Evolutionary conservation across 2,329 filamentous ascomycete species (phyloP).

Genomic region (Tolypocladium inflatum): DNA sequence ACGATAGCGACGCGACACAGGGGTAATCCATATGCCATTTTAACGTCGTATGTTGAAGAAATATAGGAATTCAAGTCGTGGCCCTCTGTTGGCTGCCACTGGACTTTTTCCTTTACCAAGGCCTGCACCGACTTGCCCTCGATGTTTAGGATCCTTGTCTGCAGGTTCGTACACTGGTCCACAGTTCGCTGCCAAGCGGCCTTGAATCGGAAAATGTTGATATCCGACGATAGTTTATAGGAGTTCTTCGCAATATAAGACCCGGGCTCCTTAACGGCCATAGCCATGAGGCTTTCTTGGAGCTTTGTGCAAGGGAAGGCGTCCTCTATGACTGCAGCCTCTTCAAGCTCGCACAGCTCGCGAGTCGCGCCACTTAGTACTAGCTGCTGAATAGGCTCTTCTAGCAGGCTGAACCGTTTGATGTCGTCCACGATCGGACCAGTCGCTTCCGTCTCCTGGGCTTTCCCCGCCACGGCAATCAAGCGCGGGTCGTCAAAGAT

Average conservation of each 20-base stretch:
- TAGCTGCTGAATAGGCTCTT: no score
- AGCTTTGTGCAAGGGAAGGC: conserved; percentile 27
- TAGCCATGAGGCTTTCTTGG: conserved; percentile 27
- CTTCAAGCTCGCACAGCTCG: no score
- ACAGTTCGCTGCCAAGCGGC: conserved; percentile 14
- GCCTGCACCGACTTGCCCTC: no score
- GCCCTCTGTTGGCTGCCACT: no score
- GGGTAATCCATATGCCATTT: conserved; percentile 2
- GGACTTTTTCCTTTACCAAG: no score
- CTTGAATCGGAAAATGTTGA: conserved; percentile 15
- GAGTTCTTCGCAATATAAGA: conserved; percentile 23
- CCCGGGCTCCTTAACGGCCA: conserved; percentile 18
- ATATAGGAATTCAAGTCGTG: neutral
- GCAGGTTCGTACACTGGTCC: conserved; percentile 3
- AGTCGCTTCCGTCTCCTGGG: no score
- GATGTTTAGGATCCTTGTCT: conserved; percentile 3
- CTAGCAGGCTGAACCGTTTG: neutral
- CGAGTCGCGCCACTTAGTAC: no score
- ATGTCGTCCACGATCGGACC: neutral
- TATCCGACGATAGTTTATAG: conserved; percentile 8
- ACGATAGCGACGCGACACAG: neutral
- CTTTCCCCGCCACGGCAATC: neutral
- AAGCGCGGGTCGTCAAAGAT: conserved; percentile 3
- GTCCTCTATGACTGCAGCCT: conserved; percentile 13
- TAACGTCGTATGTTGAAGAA: neutral